Percentiles rank a stretch among this genome's conserved stretches.
phyloP scores from a whole-genome alignment of 805 yeast genomes.

The Zygoascus tannicola region DNA sequence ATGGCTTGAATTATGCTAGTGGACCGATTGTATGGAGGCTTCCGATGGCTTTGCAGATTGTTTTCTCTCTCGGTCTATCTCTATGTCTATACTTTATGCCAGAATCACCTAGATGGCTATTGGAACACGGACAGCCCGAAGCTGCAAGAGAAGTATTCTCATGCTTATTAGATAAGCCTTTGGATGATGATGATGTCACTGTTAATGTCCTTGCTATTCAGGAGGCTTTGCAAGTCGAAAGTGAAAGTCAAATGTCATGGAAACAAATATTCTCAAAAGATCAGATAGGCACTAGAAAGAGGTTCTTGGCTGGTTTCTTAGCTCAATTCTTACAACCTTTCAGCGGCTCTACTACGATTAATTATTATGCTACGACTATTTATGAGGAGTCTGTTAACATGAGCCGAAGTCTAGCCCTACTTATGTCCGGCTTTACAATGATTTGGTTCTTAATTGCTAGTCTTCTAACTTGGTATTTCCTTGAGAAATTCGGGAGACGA shows the following conservation, averaged over 20 bases:
- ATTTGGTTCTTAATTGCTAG: constrained; percentile 14
- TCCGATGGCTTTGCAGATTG: constrained; percentile 16
- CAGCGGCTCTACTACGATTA: constrained; percentile 6
- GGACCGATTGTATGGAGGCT: constrained; percentile 12
- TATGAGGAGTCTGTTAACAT: constrained; percentile 4
- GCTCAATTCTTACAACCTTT: constrained; percentile 8
- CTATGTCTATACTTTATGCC: constrained; percentile 48
- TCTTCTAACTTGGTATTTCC: constrained; percentile 38
- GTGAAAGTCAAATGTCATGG: constrained; percentile 10
- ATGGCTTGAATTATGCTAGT: constrained; percentile 7
- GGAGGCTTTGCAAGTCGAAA: constrained; percentile 31
- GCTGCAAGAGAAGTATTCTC: constrained; percentile 51
- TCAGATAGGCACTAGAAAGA: constrained; percentile 16
- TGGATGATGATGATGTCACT: constrained; percentile 3
- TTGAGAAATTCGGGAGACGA: constrained; percentile 40
- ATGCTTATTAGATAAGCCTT: constrained; percentile 33
- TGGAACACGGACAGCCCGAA: constrained; percentile 52
- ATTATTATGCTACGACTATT: constrained; percentile 6
- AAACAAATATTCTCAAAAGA: background rate
- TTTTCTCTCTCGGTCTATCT: constrained; percentile 33
- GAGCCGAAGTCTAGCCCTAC: constrained; percentile 1
- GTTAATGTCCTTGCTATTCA: constrained; percentile 28
- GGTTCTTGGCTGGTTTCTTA: background rate
- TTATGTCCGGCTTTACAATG: constrained; percentile 11
- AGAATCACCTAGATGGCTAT: constrained; percentile 78